Conservation (phyloP, 768 basidiomycete genomes). For the Pholiota conissans region DNA sequence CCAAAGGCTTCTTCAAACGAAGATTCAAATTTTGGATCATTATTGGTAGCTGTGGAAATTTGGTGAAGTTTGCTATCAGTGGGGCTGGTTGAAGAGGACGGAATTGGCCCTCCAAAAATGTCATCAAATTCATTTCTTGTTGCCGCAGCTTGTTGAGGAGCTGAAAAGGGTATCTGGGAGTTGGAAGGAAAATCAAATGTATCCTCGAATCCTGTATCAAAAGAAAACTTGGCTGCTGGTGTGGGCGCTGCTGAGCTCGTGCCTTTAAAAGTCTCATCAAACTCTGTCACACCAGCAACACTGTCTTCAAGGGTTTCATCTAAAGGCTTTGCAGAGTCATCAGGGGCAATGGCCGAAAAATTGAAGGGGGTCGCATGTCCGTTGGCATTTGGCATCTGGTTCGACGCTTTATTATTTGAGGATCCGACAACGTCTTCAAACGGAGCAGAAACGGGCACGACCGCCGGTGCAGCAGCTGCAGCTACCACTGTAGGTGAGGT, state of each 20-base stretch:
- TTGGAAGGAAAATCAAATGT: conserved; percentile 63
- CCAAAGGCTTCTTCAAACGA: conserved; percentile 59
- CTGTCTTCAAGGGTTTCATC: conserved; percentile 14
- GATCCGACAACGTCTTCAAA: conserved; percentile 28
- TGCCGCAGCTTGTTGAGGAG: background rate
- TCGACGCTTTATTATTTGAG: conserved; percentile 9
- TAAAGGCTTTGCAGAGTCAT: conserved; percentile 21
- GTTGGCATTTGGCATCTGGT: background rate
- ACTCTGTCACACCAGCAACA: conserved; percentile 58
- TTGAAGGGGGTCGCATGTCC: conserved; percentile 10
- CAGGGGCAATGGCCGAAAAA: conserved; percentile 1
- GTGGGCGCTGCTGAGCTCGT: conserved; percentile 36
- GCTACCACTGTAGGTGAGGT: background rate
- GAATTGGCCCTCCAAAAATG: conserved; percentile 15
- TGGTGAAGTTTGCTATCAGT: background rate
- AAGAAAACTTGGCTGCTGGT: conserved; percentile 47
- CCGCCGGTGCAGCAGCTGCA: background rate
- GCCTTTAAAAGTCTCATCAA: conserved; percentile 73
- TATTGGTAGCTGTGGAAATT: background rate
- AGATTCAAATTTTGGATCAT: conserved; percentile 11
- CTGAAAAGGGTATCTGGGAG: conserved; percentile 18
- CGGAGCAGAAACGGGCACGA: conserved; percentile 1
- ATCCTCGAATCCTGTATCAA: conserved; percentile 59
- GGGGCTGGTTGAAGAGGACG: conserved; percentile 10
- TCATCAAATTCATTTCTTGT: conserved; percentile 15